These are phyloP conservation scores for Imleria badia DNA, from an alignment of 768 basidiomycete species.

Conservation along the genomic window DNA sequence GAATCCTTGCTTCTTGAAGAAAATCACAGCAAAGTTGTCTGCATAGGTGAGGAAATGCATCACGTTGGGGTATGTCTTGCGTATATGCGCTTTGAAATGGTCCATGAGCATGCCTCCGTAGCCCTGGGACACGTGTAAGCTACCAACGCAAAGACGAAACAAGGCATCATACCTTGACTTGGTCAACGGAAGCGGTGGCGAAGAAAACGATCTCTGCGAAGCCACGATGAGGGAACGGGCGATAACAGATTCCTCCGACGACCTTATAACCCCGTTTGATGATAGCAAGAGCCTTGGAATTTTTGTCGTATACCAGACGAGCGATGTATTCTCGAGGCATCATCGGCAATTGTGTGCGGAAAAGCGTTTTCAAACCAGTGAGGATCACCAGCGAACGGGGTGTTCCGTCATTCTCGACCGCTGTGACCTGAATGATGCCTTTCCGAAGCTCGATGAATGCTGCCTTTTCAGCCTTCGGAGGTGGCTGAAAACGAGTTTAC, in stretches of 20 bases:
- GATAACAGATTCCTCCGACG: conserved; percentile 95
- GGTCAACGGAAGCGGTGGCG: conserved; percentile 93
- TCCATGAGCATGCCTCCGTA: conserved; percentile 99
- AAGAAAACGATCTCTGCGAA: conserved; percentile 99
- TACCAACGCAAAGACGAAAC: neutral
- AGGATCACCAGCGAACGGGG: conserved; percentile 81
- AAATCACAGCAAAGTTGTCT: conserved; percentile 98
- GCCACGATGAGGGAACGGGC: conserved; percentile 90
- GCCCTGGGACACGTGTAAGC: conserved; percentile 53
- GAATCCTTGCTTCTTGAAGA: conserved; percentile 99
- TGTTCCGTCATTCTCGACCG: conserved; percentile 80
- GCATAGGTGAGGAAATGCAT: conserved; percentile 97
- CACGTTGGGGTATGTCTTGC: conserved; percentile 78
- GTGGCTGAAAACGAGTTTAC: conserved; percentile 40
- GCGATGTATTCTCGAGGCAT: conserved; percentile 99
- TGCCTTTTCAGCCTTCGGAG: conserved; percentile 67
- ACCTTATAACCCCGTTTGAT: conserved; percentile 94
- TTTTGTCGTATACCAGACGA: conserved; percentile 87
- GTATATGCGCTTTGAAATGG: conserved; percentile 93
- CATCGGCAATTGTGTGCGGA: conserved; percentile 96
- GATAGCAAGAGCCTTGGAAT: conserved; percentile 92
- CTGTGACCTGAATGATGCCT: conserved; percentile 78
- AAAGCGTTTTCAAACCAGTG: conserved; percentile 94
- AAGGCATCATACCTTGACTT: conserved; percentile 78
- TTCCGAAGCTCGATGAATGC: conserved; percentile 78